Conservation (phyloP, 2,329 filamentous ascomycete genomes). For the Cytospora mali region DNA sequence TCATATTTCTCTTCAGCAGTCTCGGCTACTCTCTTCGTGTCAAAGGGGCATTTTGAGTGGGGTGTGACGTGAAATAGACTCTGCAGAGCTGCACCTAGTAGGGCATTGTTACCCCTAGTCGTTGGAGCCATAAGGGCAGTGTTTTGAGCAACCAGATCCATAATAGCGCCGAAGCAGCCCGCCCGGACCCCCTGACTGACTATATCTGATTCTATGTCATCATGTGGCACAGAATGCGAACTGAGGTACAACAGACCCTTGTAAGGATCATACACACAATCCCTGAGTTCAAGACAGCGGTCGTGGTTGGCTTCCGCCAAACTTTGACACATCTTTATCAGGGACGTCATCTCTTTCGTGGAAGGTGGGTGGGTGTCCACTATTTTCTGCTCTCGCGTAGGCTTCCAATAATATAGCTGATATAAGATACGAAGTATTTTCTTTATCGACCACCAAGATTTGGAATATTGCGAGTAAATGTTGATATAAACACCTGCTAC, state of each 20-base stretch:
- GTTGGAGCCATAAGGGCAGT: neutral
- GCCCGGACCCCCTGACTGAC: neutral
- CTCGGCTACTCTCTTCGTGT: neutral
- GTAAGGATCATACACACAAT: too few species aligned
- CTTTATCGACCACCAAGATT: too few species aligned
- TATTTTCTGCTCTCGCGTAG: neutral
- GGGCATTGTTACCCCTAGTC: neutral
- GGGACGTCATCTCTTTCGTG: neutral
- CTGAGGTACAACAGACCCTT: too few species aligned
- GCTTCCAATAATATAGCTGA: neutral
- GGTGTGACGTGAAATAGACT: neutral
- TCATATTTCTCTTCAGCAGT: neutral
- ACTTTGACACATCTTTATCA: neutral
- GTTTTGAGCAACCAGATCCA: neutral
- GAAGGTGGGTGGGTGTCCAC: neutral
- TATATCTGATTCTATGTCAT: neutral
- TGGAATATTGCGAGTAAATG: neutral
- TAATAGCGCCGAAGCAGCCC: neutral
- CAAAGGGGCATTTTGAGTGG: too few species aligned
- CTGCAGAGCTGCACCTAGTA: neutral
- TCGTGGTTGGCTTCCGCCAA: neutral
- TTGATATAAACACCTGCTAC: too few species aligned
- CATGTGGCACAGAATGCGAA: neutral
- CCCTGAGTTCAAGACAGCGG: neutral
- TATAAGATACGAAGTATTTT: too few species aligned